Conservation (phyloP, 2,329 filamentous ascomycete genomes). For the Myriangium duriaei region DNA sequence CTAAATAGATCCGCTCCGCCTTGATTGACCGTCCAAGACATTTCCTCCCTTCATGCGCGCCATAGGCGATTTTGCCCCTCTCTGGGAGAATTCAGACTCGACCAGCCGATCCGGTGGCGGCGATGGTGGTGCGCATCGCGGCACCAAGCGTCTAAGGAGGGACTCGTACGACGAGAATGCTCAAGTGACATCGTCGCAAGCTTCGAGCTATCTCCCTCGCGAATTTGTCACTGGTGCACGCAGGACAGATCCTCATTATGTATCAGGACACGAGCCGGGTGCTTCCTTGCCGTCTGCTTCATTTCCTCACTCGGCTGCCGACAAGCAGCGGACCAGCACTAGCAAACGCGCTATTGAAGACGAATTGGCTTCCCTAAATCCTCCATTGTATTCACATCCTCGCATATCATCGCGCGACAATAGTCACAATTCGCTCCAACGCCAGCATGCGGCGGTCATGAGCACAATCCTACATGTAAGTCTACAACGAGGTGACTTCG, state of each 20-base stretch:
- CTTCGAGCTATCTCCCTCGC: too few relatives aligned
- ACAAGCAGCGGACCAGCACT: slow-evolving; percentile 11
- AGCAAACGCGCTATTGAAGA: slow-evolving; percentile 16
- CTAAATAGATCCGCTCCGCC: too few relatives aligned
- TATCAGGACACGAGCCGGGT: slow-evolving; percentile 30
- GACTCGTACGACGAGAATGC: neutral
- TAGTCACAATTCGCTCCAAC: slow-evolving; percentile 23
- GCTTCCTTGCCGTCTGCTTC: slow-evolving; percentile 27
- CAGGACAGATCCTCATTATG: slow-evolving; percentile 21
- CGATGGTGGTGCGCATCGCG: neutral
- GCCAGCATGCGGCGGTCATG: slow-evolving; percentile 52
- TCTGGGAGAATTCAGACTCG: slow-evolving; percentile 6
- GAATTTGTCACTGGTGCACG: too few relatives aligned
- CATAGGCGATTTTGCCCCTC: slow-evolving; percentile 8
- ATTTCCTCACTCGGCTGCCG: slow-evolving; percentile 32
- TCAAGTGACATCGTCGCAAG: neutral
- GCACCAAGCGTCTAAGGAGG: neutral
- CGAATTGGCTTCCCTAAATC: slow-evolving; percentile 20
- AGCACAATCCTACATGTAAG: slow-evolving; percentile 60
- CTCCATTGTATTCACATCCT: slow-evolving; percentile 26
- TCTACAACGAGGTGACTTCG: slow-evolving; percentile 56
- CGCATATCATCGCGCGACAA: neutral
- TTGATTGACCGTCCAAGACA: slow-evolving; percentile 4
- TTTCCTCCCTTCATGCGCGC: slow-evolving; percentile 5
- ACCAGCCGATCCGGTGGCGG: neutral